phyloP scores from a whole-genome alignment of 495 filamentous ascomycete species.

The Neurospora sp. region DNA sequence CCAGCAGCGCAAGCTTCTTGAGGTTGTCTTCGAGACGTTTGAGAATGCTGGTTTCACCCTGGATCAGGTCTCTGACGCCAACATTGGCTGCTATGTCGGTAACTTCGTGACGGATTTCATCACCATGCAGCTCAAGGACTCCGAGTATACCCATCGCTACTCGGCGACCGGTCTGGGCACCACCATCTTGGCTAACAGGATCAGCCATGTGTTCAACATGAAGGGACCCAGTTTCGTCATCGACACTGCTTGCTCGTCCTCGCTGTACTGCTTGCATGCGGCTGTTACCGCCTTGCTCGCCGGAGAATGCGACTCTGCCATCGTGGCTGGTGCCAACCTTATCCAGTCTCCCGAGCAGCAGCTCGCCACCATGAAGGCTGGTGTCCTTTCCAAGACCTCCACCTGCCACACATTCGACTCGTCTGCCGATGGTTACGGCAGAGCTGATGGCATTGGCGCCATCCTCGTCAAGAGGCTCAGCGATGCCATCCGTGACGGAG shows the following conservation, averaged over 20 bases:
- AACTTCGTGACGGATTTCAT: slow-evolving; percentile 61
- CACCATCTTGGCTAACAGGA: slow-evolving; percentile 34
- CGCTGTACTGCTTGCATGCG: slow-evolving; percentile 40
- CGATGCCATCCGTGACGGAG: slow-evolving; percentile 37
- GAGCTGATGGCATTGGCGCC: slow-evolving; percentile 47
- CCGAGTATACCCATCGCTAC: slow-evolving; percentile 13
- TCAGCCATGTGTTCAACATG: slow-evolving; percentile 42
- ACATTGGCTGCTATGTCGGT: slow-evolving; percentile 47
- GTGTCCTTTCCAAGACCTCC: slow-evolving; percentile 28
- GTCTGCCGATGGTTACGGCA: slow-evolving; percentile 50
- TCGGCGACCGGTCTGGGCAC: slow-evolving; percentile 18
- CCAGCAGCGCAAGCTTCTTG: slow-evolving; percentile 40
- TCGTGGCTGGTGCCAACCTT: slow-evolving; percentile 43
- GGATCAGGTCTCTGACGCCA: background rate
- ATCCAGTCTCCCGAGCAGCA: slow-evolving; percentile 34
- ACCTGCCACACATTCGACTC: slow-evolving; percentile 50
- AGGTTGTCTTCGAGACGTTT: slow-evolving; percentile 40
- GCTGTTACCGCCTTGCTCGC: slow-evolving; percentile 39
- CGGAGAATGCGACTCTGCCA: slow-evolving; percentile 25
- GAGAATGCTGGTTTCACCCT: slow-evolving; percentile 44
- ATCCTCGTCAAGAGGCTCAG: slow-evolving; percentile 45
- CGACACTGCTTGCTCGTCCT: slow-evolving; percentile 47
- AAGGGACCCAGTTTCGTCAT: slow-evolving; percentile 31
- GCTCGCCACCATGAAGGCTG: slow-evolving; percentile 20
- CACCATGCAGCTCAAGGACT: slow-evolving; percentile 23